Percentiles rank a stretch among this genome's conserved stretches.
Evolutionary conservation across 257 asterid genomes (phyloP).

Genomic region (Anisodus acutangulus): DNA sequence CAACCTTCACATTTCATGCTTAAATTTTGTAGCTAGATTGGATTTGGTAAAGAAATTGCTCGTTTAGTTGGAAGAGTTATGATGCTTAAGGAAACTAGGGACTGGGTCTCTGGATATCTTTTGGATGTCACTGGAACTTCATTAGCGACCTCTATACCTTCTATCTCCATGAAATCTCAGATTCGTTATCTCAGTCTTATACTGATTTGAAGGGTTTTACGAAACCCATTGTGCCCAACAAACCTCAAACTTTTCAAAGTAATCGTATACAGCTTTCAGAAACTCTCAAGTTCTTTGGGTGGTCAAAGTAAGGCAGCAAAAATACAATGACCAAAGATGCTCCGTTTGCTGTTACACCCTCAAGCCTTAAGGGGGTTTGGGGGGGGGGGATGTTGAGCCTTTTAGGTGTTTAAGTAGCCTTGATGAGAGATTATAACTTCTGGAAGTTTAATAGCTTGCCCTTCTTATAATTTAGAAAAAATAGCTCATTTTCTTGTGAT

Average conservation of each 20-base stretch:
- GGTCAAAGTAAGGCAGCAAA: not conserved
- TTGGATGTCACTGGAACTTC: not conserved
- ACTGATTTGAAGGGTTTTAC: constrained; percentile 13
- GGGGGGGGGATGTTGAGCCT: not conserved
- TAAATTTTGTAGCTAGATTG: not conserved
- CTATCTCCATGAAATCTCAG: not conserved
- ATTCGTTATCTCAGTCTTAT: not conserved
- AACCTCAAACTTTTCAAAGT: not conserved
- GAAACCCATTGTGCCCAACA: not conserved
- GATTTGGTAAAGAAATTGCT: not conserved
- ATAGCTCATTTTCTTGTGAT: not conserved
- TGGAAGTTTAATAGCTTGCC: not conserved
- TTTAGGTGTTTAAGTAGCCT: constrained; percentile 12
- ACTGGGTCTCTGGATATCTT: no score
- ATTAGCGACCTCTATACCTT: not conserved
- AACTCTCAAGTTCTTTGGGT: not conserved
- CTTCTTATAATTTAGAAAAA: not conserved
- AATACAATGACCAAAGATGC: not conserved
- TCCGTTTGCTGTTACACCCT: not conserved
- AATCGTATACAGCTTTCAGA: not conserved
- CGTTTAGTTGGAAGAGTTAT: not conserved
- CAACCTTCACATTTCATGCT: not conserved
- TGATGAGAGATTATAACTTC: constrained; percentile 15
- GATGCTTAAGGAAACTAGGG: not conserved
- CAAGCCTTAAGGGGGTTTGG: not conserved